Base-by-base conservation (phyloP, 805 yeast species). In the Diddensiella caesifluorescens region DNA sequence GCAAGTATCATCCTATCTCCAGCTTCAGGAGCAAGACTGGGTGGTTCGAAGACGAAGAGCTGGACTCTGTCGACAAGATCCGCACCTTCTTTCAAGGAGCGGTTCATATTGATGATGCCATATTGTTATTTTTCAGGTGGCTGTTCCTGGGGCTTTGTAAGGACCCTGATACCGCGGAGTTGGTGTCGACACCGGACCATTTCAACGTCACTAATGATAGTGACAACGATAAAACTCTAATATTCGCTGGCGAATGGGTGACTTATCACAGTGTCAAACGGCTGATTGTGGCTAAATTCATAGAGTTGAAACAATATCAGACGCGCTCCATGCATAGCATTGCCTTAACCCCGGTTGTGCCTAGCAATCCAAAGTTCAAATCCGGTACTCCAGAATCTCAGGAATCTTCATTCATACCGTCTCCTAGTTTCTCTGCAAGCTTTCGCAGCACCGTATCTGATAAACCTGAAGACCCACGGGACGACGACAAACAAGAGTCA, bases 211-310 rank as follows among this genome's bases (percentile, higher is more conserved):
- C 31, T 21, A 9, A 29, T 16, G 22, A 27, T n/a, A 18, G 5
- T 5, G 33, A 33, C 13, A 22, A 34, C 20, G 9, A 20, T 15
- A 21, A 34, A n/a, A 38, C 34, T 10, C 33, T 43, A n/a, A 40
- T 43, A 5, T 43, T 43, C 27, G 39, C 47, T 5, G 41, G 34
- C 21, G 47, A 43, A 25, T 43, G 47, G 47, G 19, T 31, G 18
- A 39, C 47, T 7, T 43, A 27, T 21, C 31, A 15, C 10, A 22
- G 38, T 28, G 30, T 43, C n/a, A 29, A 22, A 19, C 32, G 22
- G 12, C 20, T 43, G n/a, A 25, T 43, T 2, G 31, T n/a, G 18
- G 19, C 33, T 9, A 13, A 28, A 15, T 41, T 41, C 22, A 5
- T 7, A 5, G 36, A 37, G 13, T 13, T 41, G 22, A 34, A 39